These are phyloP conservation scores for Colletotrichum incanum DNA, from an alignment of 2,329 filamentous ascomycete species.

Conservation along the genomic window DNA sequence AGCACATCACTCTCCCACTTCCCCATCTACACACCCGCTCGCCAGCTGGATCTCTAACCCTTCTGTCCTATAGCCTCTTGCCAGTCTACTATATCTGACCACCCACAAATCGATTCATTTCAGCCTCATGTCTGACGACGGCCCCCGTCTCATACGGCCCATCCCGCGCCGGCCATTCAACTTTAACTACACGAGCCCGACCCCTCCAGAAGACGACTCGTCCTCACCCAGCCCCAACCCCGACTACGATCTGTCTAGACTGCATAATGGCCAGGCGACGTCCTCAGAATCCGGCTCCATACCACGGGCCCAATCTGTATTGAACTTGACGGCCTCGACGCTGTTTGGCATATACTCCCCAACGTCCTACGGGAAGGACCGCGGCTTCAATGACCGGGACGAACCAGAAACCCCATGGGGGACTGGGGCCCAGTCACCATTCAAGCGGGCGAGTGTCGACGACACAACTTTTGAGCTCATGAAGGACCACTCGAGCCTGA, in stretches of 20 bases:
- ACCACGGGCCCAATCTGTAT: slow-evolving; percentile 81
- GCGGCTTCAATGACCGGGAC: slow-evolving; percentile 60
- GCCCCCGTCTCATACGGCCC: slow-evolving; percentile 76
- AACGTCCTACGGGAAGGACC: slow-evolving; percentile 68
- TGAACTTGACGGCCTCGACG: slow-evolving; percentile 91
- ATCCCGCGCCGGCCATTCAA: slow-evolving; percentile 82
- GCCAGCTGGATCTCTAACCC: slow-evolving; percentile 1
- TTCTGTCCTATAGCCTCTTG: not conserved
- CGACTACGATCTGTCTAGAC: slow-evolving; percentile 55
- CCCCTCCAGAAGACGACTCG: slow-evolving; percentile 58
- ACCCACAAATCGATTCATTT: slow-evolving; percentile 20
- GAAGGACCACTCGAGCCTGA: slow-evolving; percentile 56
- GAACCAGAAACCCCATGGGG: slow-evolving; percentile 83
- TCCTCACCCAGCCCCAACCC: slow-evolving; percentile 59
- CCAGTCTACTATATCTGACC: not conserved
- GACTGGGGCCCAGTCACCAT: slow-evolving; percentile 81
- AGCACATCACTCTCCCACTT: not conserved
- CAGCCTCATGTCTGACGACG: slow-evolving; percentile 57
- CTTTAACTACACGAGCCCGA: slow-evolving; percentile 64
- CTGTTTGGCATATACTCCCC: slow-evolving; percentile 92
- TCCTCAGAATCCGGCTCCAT: slow-evolving; percentile 58
- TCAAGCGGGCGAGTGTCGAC: slow-evolving; percentile 60
- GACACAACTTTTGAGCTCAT: slow-evolving; percentile 63
- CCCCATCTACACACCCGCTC: slow-evolving; percentile 13
- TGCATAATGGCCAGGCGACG: slow-evolving; percentile 48